These are phyloP conservation scores for Clonostachys solani DNA, from an alignment of 2,329 filamentous ascomycete species.

Conservation along the genomic window DNA sequence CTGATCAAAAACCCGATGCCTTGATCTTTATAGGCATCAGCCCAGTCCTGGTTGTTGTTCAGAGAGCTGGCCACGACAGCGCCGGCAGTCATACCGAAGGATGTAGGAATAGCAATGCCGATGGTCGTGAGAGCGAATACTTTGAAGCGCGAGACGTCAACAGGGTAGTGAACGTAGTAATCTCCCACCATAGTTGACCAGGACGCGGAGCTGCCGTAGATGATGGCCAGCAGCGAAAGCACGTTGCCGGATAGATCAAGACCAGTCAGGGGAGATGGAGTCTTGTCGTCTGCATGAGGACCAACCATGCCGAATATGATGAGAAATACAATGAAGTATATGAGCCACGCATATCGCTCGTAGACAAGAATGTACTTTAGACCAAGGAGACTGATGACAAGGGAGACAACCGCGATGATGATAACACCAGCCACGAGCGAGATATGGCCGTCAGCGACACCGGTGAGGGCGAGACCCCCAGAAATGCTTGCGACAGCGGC, in stretches of 20 bases:
- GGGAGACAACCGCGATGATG: slow-evolving; percentile 64
- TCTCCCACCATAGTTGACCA: no score
- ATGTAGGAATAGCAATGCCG: no score
- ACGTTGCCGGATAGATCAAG: not conserved
- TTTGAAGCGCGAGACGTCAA: no score
- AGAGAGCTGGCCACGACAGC: no score
- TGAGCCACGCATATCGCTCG: slow-evolving; percentile 72
- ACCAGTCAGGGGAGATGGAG: not conserved
- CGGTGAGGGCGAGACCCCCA: slow-evolving; percentile 68
- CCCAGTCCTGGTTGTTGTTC: not conserved
- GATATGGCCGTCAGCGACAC: slow-evolving; percentile 57
- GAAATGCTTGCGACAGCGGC: slow-evolving; percentile 72
- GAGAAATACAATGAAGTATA: slow-evolving; percentile 66
- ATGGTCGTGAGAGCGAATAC: no score
- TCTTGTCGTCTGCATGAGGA: not conserved
- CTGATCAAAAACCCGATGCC: slow-evolving; percentile 64
- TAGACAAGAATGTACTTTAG: slow-evolving; percentile 73
- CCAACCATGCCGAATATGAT: slow-evolving; percentile 51
- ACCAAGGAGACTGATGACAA: slow-evolving; percentile 67
- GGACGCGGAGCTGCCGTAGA: not conserved
- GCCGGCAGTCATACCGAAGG: no score
- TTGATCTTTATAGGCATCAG: slow-evolving; percentile 1
- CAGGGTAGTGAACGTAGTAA: no score
- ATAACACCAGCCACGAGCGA: slow-evolving; percentile 70
- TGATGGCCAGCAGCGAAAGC: not conserved